Conservation (phyloP, 768 basidiomycete species). For the Mycena metata region DNA sequence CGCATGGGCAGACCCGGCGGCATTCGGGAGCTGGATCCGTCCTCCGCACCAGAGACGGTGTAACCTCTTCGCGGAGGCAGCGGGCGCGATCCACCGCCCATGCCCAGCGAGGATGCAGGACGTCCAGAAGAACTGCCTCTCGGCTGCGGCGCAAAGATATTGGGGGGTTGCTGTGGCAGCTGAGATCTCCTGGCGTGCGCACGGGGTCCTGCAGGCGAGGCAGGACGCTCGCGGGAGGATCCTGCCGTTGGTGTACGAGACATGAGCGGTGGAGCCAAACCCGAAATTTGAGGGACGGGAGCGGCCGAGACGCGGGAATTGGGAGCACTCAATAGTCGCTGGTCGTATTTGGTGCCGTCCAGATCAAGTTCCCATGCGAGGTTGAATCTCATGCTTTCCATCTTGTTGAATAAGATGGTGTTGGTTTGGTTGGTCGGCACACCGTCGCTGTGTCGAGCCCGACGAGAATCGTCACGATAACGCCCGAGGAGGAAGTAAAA, state of each 20-base stretch:
- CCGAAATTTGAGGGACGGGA: slow-evolving; percentile 29
- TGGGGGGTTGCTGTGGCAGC: slow-evolving; percentile 12
- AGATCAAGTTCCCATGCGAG: slow-evolving; percentile 56
- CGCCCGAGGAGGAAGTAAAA: slow-evolving; percentile 88
- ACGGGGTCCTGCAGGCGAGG: slow-evolving; percentile 68
- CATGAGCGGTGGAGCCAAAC: slow-evolving; percentile 41
- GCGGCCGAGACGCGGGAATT: slow-evolving; percentile 26
- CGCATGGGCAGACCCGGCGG: slow-evolving; percentile 4
- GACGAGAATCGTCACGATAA: slow-evolving; percentile 73
- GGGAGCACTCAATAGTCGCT: slow-evolving; percentile 29
- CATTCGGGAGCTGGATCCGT: slow-evolving; percentile 24
- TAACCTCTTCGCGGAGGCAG: slow-evolving; percentile 54
- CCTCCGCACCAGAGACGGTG: slow-evolving; percentile 48
- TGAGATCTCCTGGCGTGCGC: slow-evolving; percentile 38
- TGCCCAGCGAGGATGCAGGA: slow-evolving; percentile 42
- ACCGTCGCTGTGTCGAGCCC: slow-evolving; percentile 63
- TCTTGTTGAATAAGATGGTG: slow-evolving; percentile 33
- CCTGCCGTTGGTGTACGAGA: slow-evolving; percentile 36
- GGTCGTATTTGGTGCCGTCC: slow-evolving; percentile 44
- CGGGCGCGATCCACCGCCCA: slow-evolving; percentile 47
- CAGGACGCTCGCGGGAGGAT: slow-evolving; percentile 56
- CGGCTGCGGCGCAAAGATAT: slow-evolving; percentile 10
- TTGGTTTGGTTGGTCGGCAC: slow-evolving; percentile 11
- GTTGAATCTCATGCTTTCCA: slow-evolving; percentile 51
- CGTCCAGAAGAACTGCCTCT: slow-evolving; percentile 38